These are phyloP conservation scores for Leucaena leucocephala DNA, from an alignment of 306 rosid genomes.

Conservation along the genomic window DNA sequence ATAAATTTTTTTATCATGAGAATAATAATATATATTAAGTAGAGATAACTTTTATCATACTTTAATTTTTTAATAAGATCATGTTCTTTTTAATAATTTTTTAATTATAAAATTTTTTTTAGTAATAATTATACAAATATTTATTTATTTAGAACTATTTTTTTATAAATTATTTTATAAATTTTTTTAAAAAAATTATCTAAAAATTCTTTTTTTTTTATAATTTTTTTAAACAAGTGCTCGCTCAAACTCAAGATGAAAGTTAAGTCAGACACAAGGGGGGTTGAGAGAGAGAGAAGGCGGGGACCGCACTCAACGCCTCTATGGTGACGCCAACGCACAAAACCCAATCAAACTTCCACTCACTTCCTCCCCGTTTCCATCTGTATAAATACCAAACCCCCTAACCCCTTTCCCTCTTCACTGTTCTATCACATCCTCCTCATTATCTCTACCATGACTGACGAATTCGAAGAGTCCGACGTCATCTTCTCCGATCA, in stretches of 20 bases:
- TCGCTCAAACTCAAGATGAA: conserved; percentile 3
- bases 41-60: no score
- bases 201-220: no score
- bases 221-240: no score
- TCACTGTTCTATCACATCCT: conserved; percentile 37
- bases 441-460: conserved; percentile 16
- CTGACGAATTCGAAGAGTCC: conserved; percentile 70
- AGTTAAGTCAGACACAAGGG: conserved; percentile 17
- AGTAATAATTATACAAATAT: no score
- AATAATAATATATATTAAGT: no score
- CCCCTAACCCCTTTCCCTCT: background rate
- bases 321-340: conserved; percentile 54
- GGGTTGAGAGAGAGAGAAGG: conserved; percentile 26
- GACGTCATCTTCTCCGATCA: conserved; percentile 65
- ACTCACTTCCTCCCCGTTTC: background rate
- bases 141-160: no score
- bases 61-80: no score
- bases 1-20: no score
- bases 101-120: no score
- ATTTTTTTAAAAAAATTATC: no score
- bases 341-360: conserved; percentile 36
- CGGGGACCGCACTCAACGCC: conserved; percentile 69
- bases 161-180: no score
- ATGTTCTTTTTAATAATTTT: no score
- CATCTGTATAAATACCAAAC: conserved; percentile 37